phyloP scores from a whole-genome alignment of 2,329 filamentous ascomycete species.

The Claviceps monticola region DNA sequence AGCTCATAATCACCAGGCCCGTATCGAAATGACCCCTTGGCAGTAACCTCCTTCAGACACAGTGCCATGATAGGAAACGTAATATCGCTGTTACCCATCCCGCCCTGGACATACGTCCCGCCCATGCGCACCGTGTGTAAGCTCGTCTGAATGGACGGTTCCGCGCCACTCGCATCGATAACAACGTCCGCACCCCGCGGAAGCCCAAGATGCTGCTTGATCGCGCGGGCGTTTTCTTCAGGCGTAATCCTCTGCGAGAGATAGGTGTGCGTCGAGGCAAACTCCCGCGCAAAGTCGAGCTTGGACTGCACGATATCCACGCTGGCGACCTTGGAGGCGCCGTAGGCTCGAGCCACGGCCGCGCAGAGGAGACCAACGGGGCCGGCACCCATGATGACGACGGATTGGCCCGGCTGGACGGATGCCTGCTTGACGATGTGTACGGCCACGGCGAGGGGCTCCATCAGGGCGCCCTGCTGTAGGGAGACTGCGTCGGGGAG shows the following conservation, averaged over 20 bases:
- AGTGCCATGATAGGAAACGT: slow-evolving; percentile 84
- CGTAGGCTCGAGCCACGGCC: slow-evolving; percentile 71
- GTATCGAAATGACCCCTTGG: slow-evolving; percentile 83
- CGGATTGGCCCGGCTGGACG: slow-evolving; percentile 59
- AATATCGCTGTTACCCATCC: slow-evolving; percentile 82
- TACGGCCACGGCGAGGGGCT: slow-evolving; percentile 76
- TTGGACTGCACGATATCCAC: slow-evolving; percentile 76
- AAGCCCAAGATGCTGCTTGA: slow-evolving; percentile 51
- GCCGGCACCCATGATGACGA: slow-evolving; percentile 76
- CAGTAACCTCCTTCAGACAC: slow-evolving; percentile 77
- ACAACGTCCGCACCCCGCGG: slow-evolving; percentile 59
- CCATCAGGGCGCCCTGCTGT: slow-evolving; percentile 80
- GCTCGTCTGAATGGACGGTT: slow-evolving; percentile 61
- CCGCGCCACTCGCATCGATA: slow-evolving; percentile 69
- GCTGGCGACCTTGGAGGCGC: slow-evolving; percentile 70
- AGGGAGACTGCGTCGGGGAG: slow-evolving; percentile 63
- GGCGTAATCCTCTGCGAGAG: slow-evolving; percentile 46
- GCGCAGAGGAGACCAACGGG: slow-evolving; percentile 80
- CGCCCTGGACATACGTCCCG: slow-evolving; percentile 70
- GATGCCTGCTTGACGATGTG: slow-evolving; percentile 67
- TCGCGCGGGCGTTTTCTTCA: slow-evolving; percentile 58
- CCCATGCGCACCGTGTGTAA: slow-evolving; percentile 58
- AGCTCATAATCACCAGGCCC: slow-evolving; percentile 76
- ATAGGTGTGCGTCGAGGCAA: slow-evolving; percentile 60
- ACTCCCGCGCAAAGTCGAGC: slow-evolving; percentile 63